Base-by-base conservation (phyloP, 768 basidiomycete genomes). In the Phaeotremella fagi region DNA sequence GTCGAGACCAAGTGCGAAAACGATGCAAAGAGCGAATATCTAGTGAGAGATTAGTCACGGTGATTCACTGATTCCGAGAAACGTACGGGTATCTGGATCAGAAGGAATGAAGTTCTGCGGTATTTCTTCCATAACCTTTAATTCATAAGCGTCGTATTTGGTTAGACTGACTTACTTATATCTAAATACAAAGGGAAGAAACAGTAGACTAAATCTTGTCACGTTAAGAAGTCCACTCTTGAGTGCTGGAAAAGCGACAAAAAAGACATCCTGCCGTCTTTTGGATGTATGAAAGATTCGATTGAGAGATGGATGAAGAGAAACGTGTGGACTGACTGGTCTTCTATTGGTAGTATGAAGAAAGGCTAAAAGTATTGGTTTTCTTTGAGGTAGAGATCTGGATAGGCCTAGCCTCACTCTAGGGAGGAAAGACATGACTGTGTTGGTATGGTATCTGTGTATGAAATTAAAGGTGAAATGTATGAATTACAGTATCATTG, bases 231-330 rank as follows among this genome's bases (percentile, higher is more conserved):
- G 60, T 1, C 61, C 61, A n/a, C 71, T 70, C 48, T 79, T 79
- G 48, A 79, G 63, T 3, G 77, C 77, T 2, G 78, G 78, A 15
- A 78, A 66, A 3, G 77, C 60, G 37, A 78, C 54, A 66, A 78
- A 78, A 56, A 79, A 73, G 37, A 79, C 69, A 63, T 79, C 78
- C 5, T 57, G 50, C 0, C 73, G 56, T 1, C 55, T 48, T 2
- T 53, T 43, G 4, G 74, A 59, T 3, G 75, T 54, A 46, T 73
- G 76, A 52, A 79, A 78, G 4, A 35, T 6, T 5, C 68, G 50
- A 12, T 14, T 11, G 9, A 41, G 20, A 22, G 38, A 7, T 7
- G 45, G 47, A 31, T 35, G 7, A 33, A 50, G 36, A 26, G 12
- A 24, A 14, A 11, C 22, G 6, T 14, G 51, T 27, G 23, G 7